Evolutionary conservation across 2,329 filamentous ascomycete genomes (phyloP), one percentile per base, ranked within the genome.

Genomic region (Fusarium sp.): DNA sequence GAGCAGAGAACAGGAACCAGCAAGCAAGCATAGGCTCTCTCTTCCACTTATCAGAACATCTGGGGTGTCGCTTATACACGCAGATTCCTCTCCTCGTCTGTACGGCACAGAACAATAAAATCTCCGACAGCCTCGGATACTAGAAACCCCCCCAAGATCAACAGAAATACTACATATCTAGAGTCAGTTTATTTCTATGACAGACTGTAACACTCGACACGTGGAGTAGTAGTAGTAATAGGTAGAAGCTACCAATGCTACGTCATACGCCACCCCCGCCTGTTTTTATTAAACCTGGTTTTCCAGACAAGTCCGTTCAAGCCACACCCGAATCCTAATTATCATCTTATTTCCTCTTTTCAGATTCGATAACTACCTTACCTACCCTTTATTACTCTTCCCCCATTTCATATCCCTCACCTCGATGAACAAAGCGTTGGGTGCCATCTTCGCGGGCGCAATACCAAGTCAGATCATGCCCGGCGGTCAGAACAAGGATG

Each of bases 241-340:
- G n/a, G n/a, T n/a, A n/a, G n/a, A n/a, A n/a, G 19, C 19, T 19
- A 19, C 3, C 19, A 19, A 19, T 19, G 9, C 44, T 61, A 61
- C 57, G 56, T 61, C 57, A 61, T 61, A 35, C 56, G 56, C 56
- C 49, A 61, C 56, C 57, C 39, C 56, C 57, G 49, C 57, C 27
- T 43, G 15, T 6, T 13, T 50, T 56, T 44, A 60, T 49, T 36
- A n/a, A 54, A 61, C 49, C 36, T n/a, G 25, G 37, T 38, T 45
- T 61, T 36, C 49, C 31, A 43, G 19, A 19, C 19, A 32, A 32
- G 14, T 10, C 46, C 10, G n/a, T 27, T 32, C 49, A 48, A 60
- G 57, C 57, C 57, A 60, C 57, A 60, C 55, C 44, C 23, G 17
- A 42, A 29, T 29, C 17, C 33, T 19, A 4, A 19, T 19, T 19